Percentiles rank a stretch among this genome's conserved stretches.
Evolutionary conservation across 352 stramenopile genomes (phyloP).

Genomic region (Globisporangium okanoganense): DNA sequence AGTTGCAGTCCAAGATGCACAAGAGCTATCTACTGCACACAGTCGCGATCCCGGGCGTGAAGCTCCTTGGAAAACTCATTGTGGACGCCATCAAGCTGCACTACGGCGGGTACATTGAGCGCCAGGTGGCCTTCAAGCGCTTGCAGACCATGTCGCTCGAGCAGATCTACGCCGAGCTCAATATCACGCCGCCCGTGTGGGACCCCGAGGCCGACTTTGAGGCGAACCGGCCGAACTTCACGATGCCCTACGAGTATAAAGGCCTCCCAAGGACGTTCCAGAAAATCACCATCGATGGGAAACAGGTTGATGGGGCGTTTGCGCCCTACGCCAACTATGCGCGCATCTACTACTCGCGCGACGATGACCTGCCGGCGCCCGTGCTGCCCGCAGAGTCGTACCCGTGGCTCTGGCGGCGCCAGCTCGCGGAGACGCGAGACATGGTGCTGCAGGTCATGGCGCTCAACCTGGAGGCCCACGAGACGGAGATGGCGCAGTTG

Average conservation of each 20-base stretch:
- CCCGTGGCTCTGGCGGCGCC: conserved; percentile 40
- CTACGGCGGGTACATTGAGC: conserved; percentile 39
- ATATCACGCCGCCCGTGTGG: conserved; percentile 26
- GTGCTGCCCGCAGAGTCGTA: conserved; percentile 41
- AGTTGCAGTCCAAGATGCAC: conserved; percentile 6
- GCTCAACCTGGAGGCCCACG: conserved; percentile 9
- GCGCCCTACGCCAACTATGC: conserved; percentile 44
- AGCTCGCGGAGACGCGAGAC: conserved; percentile 22
- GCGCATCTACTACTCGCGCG: conserved; percentile 35
- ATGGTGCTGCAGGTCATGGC: conserved; percentile 26
- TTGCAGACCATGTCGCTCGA: conserved; percentile 35
- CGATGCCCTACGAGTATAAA: conserved; percentile 24
- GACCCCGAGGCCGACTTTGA: conserved; percentile 17
- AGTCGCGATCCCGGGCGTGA: conserved; percentile 31
- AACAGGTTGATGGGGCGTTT: conserved; percentile 17
- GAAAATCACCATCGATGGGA: not conserved
- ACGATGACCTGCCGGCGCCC: conserved; percentile 27
- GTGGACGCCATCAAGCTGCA: conserved; percentile 31
- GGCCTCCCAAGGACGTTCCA: conserved; percentile 20
- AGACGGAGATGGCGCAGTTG: conserved; percentile 3
- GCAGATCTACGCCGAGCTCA: conserved; percentile 34
- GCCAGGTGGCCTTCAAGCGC: conserved; percentile 22
- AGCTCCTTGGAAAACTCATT: conserved; percentile 25
- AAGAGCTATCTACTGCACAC: conserved; percentile 36
- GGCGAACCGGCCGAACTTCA: conserved; percentile 23